Conservation (phyloP, 768 basidiomycete species). For the Butyriboletus loyo region DNA sequence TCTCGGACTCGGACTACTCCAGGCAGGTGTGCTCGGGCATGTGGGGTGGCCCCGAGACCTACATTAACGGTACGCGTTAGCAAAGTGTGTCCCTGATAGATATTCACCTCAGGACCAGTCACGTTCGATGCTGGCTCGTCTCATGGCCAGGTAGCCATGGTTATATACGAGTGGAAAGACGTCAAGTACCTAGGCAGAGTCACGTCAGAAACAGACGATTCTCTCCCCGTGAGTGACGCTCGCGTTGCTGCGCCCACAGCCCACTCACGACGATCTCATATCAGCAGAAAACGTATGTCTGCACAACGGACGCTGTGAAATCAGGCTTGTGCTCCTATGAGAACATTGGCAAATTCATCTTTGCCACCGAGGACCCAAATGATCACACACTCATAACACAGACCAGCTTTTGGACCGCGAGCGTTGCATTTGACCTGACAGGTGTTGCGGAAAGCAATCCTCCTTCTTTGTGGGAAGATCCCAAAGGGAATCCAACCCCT, state of each 20-base stretch:
- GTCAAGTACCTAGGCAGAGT: conserved; percentile 76
- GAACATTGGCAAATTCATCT: conserved; percentile 87
- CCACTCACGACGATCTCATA: conserved; percentile 16
- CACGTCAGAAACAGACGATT: conserved; percentile 50
- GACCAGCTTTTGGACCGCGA: conserved; percentile 87
- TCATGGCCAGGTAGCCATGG: conserved; percentile 86
- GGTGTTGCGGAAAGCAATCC: conserved; percentile 10
- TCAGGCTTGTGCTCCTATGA: conserved; percentile 65
- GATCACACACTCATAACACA: conserved; percentile 55
- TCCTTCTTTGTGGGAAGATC: conserved; percentile 55
- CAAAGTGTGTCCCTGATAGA: conserved; percentile 16
- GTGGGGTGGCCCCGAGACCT: conserved; percentile 78
- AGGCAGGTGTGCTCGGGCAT: conserved; percentile 95
- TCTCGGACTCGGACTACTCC: conserved; percentile 75
- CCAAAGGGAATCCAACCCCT: conserved; percentile 55
- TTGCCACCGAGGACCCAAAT: conserved; percentile 54
- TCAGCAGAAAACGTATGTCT: conserved; percentile 89
- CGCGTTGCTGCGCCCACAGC: conserved; percentile 8
- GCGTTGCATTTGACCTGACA: conserved; percentile 57
- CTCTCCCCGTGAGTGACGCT: conserved; percentile 57
- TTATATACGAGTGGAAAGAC: conserved; percentile 96
- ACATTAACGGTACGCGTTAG: conserved; percentile 70
- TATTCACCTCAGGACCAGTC: conserved; percentile 41
- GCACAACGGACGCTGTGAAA: conserved; percentile 77
- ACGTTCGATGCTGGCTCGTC: conserved; percentile 69